Evolutionary conservation across 2,329 filamentous ascomycete species (phyloP).

Genomic region (Microcyclospora tardicrescens): DNA sequence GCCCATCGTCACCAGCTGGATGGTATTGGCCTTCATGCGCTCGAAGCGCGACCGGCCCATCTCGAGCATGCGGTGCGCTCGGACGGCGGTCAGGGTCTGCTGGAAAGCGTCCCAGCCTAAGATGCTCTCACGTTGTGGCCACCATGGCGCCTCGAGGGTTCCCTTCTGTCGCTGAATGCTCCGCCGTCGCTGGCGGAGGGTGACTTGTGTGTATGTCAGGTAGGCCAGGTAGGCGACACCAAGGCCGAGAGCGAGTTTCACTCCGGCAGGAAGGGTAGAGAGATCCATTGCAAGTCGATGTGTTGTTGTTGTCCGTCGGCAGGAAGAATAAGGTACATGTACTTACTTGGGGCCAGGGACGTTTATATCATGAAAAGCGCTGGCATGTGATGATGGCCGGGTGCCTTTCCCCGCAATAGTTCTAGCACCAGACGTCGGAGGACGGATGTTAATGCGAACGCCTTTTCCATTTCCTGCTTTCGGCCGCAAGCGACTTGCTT

Average conservation of each 20-base stretch:
- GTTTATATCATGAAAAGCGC: no score
- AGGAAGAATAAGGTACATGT: no score
- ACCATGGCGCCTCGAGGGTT: conserved; percentile 34
- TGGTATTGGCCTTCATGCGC: conserved; percentile 23
- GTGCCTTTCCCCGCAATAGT: no score
- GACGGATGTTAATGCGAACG: no score
- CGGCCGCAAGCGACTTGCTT: no score
- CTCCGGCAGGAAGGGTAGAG: conserved; percentile 3
- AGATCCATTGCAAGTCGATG: conserved; percentile 6
- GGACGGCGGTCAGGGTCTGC: conserved; percentile 26
- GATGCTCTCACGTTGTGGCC: conserved; percentile 38
- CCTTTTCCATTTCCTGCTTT: no score
- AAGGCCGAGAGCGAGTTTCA: conserved; percentile 17
- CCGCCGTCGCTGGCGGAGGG: conserved; percentile 24
- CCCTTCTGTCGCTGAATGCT: conserved; percentile 30
- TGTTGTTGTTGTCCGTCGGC: no score
- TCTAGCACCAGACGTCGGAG: no score
- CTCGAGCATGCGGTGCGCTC: conserved; percentile 25
- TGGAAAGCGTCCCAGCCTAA: conserved; percentile 40
- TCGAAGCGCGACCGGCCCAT: conserved; percentile 22
- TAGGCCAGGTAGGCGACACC: conserved; percentile 23
- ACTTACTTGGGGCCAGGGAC: no score
- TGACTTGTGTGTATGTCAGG: conserved; percentile 22
- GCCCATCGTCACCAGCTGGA: conserved; percentile 26
- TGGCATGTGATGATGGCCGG: no score